Evolutionary conservation across 495 filamentous ascomycete genomes (phyloP).

Genomic region (Lindgomyces ingoldianus): DNA sequence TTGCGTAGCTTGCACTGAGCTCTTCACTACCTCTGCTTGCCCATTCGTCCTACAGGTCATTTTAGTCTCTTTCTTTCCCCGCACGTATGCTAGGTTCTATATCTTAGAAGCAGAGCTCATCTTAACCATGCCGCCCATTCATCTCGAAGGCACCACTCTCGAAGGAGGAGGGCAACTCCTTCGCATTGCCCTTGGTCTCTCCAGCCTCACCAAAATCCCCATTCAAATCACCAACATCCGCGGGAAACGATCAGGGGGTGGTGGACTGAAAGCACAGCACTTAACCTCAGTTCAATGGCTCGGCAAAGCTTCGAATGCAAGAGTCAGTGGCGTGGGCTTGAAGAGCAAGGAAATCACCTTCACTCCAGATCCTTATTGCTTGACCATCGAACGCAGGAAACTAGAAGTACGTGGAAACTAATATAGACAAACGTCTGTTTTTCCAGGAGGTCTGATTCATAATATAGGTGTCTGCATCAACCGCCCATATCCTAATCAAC

Average conservation of each 20-base stretch:
- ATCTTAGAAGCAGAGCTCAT: too few species aligned
- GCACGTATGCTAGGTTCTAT: too few species aligned
- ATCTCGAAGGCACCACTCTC: conserved; percentile 55
- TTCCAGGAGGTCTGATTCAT: neutral
- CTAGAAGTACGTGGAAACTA: conserved; percentile 2
- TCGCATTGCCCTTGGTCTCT: conserved; percentile 67
- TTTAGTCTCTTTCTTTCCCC: too few species aligned
- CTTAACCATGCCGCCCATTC: conserved; percentile 6
- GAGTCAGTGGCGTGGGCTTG: conserved; percentile 53
- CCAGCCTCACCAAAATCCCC: conserved; percentile 64
- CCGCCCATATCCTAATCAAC: conserved; percentile 32
- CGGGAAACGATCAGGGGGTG: conserved; percentile 59
- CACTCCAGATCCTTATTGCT: neutral
- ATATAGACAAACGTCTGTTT: neutral
- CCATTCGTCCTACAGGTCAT: too few species aligned
- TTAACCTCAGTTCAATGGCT: conserved; percentile 68
- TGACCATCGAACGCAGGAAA: neutral
- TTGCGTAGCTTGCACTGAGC: too few species aligned
- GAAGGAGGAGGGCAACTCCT: conserved; percentile 87
- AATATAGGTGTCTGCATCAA: neutral
- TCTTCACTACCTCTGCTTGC: too few species aligned
- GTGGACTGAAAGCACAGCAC: conserved; percentile 77
- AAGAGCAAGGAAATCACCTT: conserved; percentile 48
- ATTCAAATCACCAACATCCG: conserved; percentile 69
- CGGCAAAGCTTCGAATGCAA: conserved; percentile 61